These are phyloP conservation scores for Pseudogymnoascus sp. DNA, from an alignment of 2,329 filamentous ascomycete species.

Conservation along the genomic window DNA sequence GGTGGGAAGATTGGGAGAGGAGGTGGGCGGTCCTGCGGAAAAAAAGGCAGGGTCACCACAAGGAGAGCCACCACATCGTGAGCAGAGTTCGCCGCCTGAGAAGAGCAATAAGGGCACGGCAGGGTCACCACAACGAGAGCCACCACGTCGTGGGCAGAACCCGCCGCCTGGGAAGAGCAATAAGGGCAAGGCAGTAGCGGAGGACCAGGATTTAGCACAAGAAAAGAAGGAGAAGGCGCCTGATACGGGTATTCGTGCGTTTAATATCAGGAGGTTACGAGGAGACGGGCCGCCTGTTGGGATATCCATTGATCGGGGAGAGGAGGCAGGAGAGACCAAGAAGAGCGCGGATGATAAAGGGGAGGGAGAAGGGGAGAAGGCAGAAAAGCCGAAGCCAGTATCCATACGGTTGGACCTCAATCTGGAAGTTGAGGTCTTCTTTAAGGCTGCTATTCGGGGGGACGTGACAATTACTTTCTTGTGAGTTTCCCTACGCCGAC, in stretches of 20 bases:
- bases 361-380: constrained; percentile 36
- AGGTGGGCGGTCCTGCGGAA: background rate
- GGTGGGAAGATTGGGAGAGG: background rate
- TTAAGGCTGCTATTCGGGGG: constrained; percentile 58
- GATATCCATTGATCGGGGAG: constrained; percentile 15
- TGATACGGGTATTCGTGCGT: constrained; percentile 22
- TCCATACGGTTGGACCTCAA: constrained; percentile 66
- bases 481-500: constrained; percentile 17
- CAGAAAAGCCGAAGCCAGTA: constrained; percentile 49
- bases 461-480: constrained; percentile 57
- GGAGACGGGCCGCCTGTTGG: constrained; percentile 19
- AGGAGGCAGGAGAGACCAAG: constrained; percentile 19
- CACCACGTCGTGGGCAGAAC: background rate
- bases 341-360: constrained; percentile 20
- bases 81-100: background rate
- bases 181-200: background rate
- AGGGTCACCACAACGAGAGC: background rate
- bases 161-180: background rate
- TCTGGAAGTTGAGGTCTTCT: constrained; percentile 68
- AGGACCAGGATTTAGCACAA: background rate
- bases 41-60: background rate
- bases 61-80: background rate
- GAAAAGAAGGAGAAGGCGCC: background rate
- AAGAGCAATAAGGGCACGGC: background rate
- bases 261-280: constrained; percentile 22